Base-by-base conservation (phyloP, 176 grass and related monocot species). In the Coix lacrymajobi region DNA sequence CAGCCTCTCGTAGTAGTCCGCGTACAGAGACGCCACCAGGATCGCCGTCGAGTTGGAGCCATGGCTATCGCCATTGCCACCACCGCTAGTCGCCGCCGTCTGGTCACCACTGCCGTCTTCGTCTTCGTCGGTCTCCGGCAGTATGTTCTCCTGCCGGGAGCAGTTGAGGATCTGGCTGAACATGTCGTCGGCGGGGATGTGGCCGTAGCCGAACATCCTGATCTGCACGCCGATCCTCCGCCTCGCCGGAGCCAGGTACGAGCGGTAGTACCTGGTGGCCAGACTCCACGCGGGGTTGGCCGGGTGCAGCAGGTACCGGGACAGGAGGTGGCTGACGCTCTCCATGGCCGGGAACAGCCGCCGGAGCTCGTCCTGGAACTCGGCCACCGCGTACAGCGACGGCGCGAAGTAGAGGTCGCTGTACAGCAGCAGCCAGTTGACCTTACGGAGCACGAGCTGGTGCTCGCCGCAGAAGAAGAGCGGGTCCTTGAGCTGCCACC, bases 401-500 rank as follows among this genome's bases (percentile, higher is more conserved):
- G 88, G 90, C 28, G 52, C 79, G 26, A 86, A 79, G 78, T 95
- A 90, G 29, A 84, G 46, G 75, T 95, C 82, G 67, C 83, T 88
- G 62, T 75, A 72, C 31, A 86, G 38, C n/a, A 95, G 82, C 51
- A 90, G 36, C 93, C 93, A 95, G 31, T 77, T 88, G 17, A 95
- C 80, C 75, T 82, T 92, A 2, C 3, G 56, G 4, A 96, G 78
- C 70, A 67, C 81, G 12, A 48, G 41, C 81, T 92, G 93, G 70
- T 83, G 75, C 20, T 88, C 75, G 19, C 81, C 34, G 67, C 93
- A 96, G 72, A 77, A 96, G 85, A 96, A 96, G 14, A 30, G 63
- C 68, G 11, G 52, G 84, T 92, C 87, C 2, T 20, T 51, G 43
- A 60, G 8, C 19, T n/a, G 29, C 43, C 87, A 65, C 12, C 56